Base-by-base conservation (phyloP, 2,329 filamentous ascomycete species). In the Fusarium sp. region DNA sequence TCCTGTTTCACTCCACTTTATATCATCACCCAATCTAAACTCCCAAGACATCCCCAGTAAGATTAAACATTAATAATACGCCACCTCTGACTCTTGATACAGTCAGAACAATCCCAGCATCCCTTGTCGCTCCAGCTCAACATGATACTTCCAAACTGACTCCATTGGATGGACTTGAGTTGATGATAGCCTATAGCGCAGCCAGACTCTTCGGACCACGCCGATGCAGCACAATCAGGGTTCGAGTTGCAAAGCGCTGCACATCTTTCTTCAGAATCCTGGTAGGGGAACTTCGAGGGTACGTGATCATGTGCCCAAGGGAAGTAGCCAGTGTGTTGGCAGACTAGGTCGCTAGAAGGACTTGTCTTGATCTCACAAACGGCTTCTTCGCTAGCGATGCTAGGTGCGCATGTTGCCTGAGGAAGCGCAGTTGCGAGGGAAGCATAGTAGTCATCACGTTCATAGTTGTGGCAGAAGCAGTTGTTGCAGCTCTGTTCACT, bases 61-160 rank as follows among this genome's bases (percentile, higher is more conserved):
- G 9, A 20, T 46, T 3, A 46, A 11, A 46, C 3, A 42, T 51
- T 58, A 24, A 22, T 16, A 0, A 59, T 52, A 0, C 52, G 63
- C 63, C 63, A 66, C 2, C 14, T 65, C 10, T 65, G 60, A 10
- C 60, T 66, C 22, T 52, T 52, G 0, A 66, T 64, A 12, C 60
- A 66, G 1, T 66, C 60, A 22, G 63, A 64, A 4, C 60, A 66
- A 0, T 53, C 46, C 60, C 60, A 66, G 10, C 60, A 66, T 0
- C 52, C 63, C 24, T 65, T 66, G 0, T 66, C 60, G 24, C 63
- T 66, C 63, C 60, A 66, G 6, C 60, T 66, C 42, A 66, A 16
- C 24, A 18, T 16, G 0, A 3, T 47, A 3, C 6, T 14, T 1
- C 63, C 60, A 8, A 27, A 42, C 24, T 57, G 50, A 0, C 44